These are phyloP conservation scores for Circinella umbellata DNA, from an alignment of 371 early-diverging fungal genomes.

Conservation along the genomic window DNA sequence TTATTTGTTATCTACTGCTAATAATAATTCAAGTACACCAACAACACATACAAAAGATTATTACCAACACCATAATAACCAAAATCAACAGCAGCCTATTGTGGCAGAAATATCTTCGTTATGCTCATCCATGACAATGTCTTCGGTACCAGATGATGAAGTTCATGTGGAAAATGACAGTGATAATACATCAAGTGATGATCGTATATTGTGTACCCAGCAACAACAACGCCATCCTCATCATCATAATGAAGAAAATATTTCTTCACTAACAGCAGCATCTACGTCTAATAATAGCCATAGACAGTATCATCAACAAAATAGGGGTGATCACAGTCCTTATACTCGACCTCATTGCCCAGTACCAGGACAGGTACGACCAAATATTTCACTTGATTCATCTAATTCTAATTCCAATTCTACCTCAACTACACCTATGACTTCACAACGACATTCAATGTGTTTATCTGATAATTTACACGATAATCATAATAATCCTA, in stretches of 20 bases:
- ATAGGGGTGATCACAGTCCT: slow-evolving; percentile 16
- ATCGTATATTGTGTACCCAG: background rate
- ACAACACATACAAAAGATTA: background rate
- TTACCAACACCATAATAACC: background rate
- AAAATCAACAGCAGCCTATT: background rate
- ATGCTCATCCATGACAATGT: slow-evolving; percentile 14
- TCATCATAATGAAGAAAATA: background rate
- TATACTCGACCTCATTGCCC: slow-evolving; percentile 31
- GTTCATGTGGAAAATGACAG: slow-evolving; percentile 9
- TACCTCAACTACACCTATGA: slow-evolving; percentile 8
- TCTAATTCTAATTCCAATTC: background rate
- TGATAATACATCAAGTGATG: slow-evolving; percentile 16
- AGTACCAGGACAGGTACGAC: slow-evolving; percentile 29
- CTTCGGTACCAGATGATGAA: slow-evolving; percentile 1
- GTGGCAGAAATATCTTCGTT: slow-evolving; percentile 3
- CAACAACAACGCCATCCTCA: too few relatives aligned
- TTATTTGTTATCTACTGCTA: background rate
- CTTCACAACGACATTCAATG: slow-evolving; percentile 10
- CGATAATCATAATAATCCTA: slow-evolving; percentile 9
- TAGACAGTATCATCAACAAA: background rate
- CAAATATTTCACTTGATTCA: slow-evolving; percentile 15
- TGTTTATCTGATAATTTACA: slow-evolving; percentile 10
- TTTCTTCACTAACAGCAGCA: background rate
- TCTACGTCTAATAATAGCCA: slow-evolving; percentile 6
- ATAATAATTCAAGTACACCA: too few relatives aligned